These are phyloP conservation scores for Coccinonectria pachysandricola DNA, from an alignment of 2,329 filamentous ascomycete genomes.

Conservation along the genomic window DNA sequence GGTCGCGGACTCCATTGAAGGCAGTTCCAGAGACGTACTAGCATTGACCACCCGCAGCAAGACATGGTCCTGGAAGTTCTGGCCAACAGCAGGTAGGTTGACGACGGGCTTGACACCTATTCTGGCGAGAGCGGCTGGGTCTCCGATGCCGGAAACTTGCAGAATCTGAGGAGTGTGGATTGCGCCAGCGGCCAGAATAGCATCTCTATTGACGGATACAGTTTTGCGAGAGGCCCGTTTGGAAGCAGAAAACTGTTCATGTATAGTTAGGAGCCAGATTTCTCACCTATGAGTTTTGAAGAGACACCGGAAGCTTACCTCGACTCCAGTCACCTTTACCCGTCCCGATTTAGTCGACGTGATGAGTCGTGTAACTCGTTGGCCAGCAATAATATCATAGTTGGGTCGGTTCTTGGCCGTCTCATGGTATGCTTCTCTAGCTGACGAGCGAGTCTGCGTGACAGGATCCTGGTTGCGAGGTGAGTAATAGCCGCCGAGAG, in stretches of 20 bases:
- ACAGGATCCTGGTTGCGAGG: constrained; percentile 11
- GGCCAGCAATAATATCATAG: constrained; percentile 6
- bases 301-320: too few relatives aligned
- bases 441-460: constrained; percentile 8
- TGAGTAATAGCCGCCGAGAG: constrained; percentile 11
- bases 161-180: constrained; percentile 34
- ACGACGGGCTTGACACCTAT: constrained; percentile 30
- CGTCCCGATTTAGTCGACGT: constrained; percentile 5
- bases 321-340: constrained; percentile 8
- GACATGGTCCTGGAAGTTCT: constrained; percentile 33
- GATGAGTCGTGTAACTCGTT: constrained; percentile 11
- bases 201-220: constrained; percentile 22
- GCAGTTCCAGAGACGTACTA: constrained; percentile 2
- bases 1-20: too few relatives aligned
- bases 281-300: too few relatives aligned
- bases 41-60: constrained; percentile 2
- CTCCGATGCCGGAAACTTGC: constrained; percentile 40
- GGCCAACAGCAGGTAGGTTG: constrained; percentile 38
- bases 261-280: too few relatives aligned
- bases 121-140: constrained; percentile 22
- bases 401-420: constrained; percentile 6
- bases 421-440: constrained; percentile 10
- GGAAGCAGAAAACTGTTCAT: constrained; percentile 8
- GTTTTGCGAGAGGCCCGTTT: not conserved
- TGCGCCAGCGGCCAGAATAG: constrained; percentile 31